phyloP scores from a whole-genome alignment of 202 grass and related monocot species.

The Tripidium arundinaceum region DNA sequence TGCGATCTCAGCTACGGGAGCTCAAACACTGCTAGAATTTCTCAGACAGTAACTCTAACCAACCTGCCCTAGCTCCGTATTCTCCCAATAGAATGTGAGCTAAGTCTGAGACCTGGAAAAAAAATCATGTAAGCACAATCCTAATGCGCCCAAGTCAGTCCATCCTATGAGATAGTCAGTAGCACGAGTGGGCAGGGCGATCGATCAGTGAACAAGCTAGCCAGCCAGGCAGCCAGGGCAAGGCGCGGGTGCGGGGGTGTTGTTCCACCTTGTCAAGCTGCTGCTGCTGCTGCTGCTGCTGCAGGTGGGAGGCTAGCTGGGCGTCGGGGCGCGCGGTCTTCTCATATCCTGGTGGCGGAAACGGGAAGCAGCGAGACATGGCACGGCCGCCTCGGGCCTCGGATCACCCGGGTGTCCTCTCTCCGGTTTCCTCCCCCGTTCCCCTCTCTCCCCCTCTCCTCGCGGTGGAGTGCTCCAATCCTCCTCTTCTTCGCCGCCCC shows the following conservation, averaged over 20 bases:
- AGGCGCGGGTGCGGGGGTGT: background rate
- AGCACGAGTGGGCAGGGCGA: background rate
- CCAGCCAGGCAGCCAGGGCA: background rate
- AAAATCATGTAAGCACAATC: no score
- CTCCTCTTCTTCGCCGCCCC: background rate
- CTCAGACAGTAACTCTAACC: no score
- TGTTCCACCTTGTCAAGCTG: conserved; percentile 45
- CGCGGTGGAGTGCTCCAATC: conserved; percentile 24
- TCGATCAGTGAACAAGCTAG: conserved; percentile 3
- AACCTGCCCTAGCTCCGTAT: no score
- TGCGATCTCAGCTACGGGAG: no score
- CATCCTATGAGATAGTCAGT: background rate
- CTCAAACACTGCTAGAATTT: no score
- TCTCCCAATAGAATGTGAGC: no score
- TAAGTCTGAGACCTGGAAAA: no score
- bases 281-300: conserved; percentile 21
- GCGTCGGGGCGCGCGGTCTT: conserved; percentile 53
- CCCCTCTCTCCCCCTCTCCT: background rate
- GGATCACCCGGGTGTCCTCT: conserved; percentile 24
- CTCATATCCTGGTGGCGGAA: conserved; percentile 57
- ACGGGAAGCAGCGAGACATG: conserved; percentile 78
- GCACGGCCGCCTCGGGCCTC: conserved; percentile 57
- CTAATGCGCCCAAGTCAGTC: background rate
- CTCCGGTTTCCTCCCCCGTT: conserved; percentile 5
- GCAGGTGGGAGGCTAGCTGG: conserved; percentile 34